Evolutionary conservation across 148 eudicot species (phyloP), one percentile per base, ranked within the genome.

Genomic region (Arbutus unedo): DNA sequence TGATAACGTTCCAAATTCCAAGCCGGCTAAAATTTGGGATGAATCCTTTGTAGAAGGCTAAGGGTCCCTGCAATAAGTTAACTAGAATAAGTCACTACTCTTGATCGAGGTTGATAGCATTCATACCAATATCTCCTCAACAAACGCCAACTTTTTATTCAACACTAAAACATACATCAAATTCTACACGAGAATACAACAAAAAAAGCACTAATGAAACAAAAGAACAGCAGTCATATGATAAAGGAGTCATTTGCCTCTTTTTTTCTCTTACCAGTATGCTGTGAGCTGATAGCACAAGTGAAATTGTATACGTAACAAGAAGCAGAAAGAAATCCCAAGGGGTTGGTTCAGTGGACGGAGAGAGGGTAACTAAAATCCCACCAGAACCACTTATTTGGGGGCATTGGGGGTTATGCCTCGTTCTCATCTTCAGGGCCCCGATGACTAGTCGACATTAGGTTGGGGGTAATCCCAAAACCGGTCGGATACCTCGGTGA

Each of bases 31-130:
- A 91, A 87, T 95, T 95, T 79, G 91, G 91, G 67, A 95, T 87
- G 87, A 95, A 95, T 72, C 98, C 98, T 79, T 95, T 95, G 84
- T 95, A 95, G 86, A 95, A 95, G 47, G 97, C 98, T 7, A 90
- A 81, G 49, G 89, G 92, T 86, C 98, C 98, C 98, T 95, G 91
- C 85, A 91, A 66, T 79, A 72, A 18, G 44, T 10, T 16, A 47
- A 55, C 56, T 15, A 23, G 23, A 78, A 59, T 21, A 5, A 55
- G 72, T 44, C 13, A 55, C 70, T n/a, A 43, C 54, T 31, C 54
- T 31, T 13, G 23, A 80, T 80, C 11, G 57, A 9, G 23, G 18
- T 64, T 53, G 48, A 51, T 71, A 44, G 66, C 62, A 43, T 81
- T 13, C 19, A 8, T 54, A 13, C 77, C 10, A 44, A 21, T 19